Evolutionary conservation across 495 filamentous ascomycete genomes (phyloP).

Genomic region (Wilcoxina mikolae): DNA sequence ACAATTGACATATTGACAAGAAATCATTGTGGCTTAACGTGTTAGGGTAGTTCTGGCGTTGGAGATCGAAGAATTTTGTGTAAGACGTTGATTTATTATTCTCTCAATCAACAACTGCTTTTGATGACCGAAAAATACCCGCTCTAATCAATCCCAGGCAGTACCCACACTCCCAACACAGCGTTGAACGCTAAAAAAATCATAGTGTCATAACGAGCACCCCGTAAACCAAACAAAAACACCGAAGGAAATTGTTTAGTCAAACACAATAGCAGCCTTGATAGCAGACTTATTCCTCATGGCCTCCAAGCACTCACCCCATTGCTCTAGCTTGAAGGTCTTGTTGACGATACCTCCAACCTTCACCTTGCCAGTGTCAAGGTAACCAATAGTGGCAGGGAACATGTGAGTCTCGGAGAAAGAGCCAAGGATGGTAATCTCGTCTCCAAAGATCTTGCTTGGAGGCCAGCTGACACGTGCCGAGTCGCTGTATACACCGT

Average conservation of each 20-base stretch:
- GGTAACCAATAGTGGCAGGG: constrained; percentile 54
- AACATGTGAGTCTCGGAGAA: constrained; percentile 63
- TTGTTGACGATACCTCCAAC: constrained; percentile 42
- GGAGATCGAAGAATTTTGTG: no score
- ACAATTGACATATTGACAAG: no score
- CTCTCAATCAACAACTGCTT: no score
- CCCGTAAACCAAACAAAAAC: neutral
- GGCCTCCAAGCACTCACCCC: constrained; percentile 39
- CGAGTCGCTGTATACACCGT: constrained; percentile 48
- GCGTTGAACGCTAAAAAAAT: no score
- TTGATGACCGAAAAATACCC: no score
- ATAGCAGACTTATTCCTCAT: constrained; percentile 54
- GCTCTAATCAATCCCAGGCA: no score
- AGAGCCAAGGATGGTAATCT: constrained; percentile 55
- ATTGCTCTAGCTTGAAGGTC: constrained; percentile 39
- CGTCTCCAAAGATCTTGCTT: constrained; percentile 48
- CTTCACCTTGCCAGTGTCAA: constrained; percentile 52
- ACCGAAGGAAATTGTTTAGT: constrained; percentile 30
- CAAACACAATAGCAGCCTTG: constrained; percentile 56
- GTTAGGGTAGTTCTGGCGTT: no score
- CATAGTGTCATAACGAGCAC: no score
- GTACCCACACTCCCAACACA: no score
- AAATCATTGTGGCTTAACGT: no score
- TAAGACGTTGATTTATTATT: no score
- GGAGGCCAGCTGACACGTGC: constrained; percentile 50